Percentiles rank a stretch among this genome's conserved stretches.
phyloP scores from a whole-genome alignment of 1,284 basidiomycete species.

The Tetrapyrgos nigripes region DNA sequence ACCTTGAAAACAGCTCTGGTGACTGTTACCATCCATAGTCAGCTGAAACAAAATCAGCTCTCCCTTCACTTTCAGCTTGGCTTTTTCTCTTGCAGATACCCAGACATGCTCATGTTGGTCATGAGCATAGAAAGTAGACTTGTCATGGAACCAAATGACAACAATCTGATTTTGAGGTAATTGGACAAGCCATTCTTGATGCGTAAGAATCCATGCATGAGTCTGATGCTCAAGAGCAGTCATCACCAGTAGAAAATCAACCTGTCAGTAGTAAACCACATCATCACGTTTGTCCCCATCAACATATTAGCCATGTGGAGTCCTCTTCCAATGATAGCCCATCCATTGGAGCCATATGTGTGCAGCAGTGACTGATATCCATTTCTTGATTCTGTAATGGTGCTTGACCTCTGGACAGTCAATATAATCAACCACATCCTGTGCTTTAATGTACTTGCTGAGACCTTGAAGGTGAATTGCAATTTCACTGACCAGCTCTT shows the following conservation, averaged over 20 bases:
- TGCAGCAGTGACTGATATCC: neutral
- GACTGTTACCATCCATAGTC: too few species aligned
- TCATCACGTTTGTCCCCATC: slow-evolving; percentile 34
- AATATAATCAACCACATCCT: slow-evolving; percentile 32
- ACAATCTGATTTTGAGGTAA: neutral
- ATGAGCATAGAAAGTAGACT: too few species aligned
- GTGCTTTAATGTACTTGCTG: slow-evolving; percentile 29
- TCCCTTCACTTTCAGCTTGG: too few species aligned
- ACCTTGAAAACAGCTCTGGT: too few species aligned
- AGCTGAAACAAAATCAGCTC: too few species aligned
- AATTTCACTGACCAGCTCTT: slow-evolving; percentile 34
- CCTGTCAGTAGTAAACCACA: slow-evolving; percentile 20
- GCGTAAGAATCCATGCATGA: slow-evolving; percentile 8
- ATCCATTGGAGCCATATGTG: neutral
- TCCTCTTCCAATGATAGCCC: slow-evolving; percentile 25
- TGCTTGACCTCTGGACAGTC: slow-evolving; percentile 21
- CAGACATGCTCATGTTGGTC: too few species aligned
- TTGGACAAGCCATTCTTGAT: neutral
- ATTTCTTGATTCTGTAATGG: neutral
- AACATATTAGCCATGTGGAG: slow-evolving; percentile 29
- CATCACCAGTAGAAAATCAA: slow-evolving; percentile 24
- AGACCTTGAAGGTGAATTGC: slow-evolving; percentile 30
- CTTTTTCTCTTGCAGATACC: too few species aligned
- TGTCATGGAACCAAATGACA: too few species aligned
- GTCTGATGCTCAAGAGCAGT: slow-evolving; percentile 15